These are phyloP conservation scores for Amoebophrya sp. DNA, from an alignment of 169 alveolate genomes.

Conservation along the genomic window DNA sequence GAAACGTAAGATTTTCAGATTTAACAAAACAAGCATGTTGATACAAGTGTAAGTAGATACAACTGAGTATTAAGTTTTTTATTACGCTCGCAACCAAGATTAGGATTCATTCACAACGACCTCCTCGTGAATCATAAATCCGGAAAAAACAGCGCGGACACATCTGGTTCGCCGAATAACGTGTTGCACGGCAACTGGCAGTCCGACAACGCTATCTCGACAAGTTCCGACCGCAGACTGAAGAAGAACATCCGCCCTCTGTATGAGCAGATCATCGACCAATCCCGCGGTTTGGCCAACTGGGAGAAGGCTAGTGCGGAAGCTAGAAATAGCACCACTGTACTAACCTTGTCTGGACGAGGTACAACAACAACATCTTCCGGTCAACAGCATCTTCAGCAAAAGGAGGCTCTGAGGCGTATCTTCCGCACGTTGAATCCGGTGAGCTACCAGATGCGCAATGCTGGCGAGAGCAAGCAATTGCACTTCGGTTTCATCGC, in stretches of 20 bases:
- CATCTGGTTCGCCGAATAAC: not conserved
- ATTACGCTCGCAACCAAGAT: not conserved
- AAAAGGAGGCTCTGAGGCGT: too few species aligned
- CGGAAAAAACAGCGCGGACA: not conserved
- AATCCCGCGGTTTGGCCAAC: not conserved
- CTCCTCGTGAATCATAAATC: too few species aligned
- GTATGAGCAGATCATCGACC: not conserved
- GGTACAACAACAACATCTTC: not conserved
- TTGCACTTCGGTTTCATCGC: constrained; percentile 1
- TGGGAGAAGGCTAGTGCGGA: too few species aligned
- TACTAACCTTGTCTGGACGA: not conserved
- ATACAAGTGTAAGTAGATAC: not conserved
- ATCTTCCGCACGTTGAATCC: not conserved
- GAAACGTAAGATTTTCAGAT: not conserved
- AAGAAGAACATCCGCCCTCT: constrained; percentile 19
- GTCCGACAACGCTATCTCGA: not conserved
- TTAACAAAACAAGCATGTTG: not conserved
- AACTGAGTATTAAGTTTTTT: not conserved
- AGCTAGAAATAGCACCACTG: not conserved
- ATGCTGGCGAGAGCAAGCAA: not conserved
- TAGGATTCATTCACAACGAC: too few species aligned
- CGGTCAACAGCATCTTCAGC: not conserved
- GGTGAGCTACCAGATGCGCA: not conserved
- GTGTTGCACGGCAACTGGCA: not conserved
- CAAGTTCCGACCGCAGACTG: not conserved